Percentiles rank a stretch among this genome's conserved stretches.
These are phyloP conservation scores for Talaromyces sp. DNA, from an alignment of 2,329 filamentous ascomycete species.

Conservation along the genomic window DNA sequence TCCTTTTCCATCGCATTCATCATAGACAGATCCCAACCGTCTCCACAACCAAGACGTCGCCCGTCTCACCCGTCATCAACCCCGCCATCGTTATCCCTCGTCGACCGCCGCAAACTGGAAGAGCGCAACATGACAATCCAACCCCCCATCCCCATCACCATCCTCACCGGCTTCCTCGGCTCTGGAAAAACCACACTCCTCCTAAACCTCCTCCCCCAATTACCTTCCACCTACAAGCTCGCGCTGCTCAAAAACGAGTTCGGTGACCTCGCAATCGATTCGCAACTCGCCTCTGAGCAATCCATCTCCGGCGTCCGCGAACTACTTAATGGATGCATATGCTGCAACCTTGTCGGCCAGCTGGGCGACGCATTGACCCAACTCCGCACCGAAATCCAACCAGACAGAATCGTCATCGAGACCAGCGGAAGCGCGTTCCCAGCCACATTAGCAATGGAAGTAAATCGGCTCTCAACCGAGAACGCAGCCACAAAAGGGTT, in stretches of 20 bases:
- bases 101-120: not conserved
- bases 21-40: not conserved
- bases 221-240: slow-evolving; percentile 81
- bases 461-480: slow-evolving; percentile 73
- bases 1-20: not conserved
- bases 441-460: slow-evolving; percentile 83
- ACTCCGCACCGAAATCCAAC: slow-evolving; percentile 59
- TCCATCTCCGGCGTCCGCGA: slow-evolving; percentile 88
- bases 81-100: not conserved
- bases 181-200: slow-evolving; percentile 96
- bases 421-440: slow-evolving; percentile 86
- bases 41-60: too few species aligned
- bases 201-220: slow-evolving; percentile 87
- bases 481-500: slow-evolving; percentile 37
- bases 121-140: not conserved
- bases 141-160: slow-evolving; percentile 77
- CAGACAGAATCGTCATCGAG: slow-evolving; percentile 90
- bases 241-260: slow-evolving; percentile 98
- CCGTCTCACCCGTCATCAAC: not conserved
- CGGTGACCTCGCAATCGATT: slow-evolving; percentile 90
- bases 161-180: slow-evolving; percentile 93
- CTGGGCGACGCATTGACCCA: slow-evolving; percentile 75
- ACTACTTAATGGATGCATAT: slow-evolving; percentile 95
- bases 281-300: slow-evolving; percentile 76
- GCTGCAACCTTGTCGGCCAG: slow-evolving; percentile 95